Base-by-base conservation (phyloP, 495 filamentous ascomycete species). In the Saxispiralis lemnorum region DNA sequence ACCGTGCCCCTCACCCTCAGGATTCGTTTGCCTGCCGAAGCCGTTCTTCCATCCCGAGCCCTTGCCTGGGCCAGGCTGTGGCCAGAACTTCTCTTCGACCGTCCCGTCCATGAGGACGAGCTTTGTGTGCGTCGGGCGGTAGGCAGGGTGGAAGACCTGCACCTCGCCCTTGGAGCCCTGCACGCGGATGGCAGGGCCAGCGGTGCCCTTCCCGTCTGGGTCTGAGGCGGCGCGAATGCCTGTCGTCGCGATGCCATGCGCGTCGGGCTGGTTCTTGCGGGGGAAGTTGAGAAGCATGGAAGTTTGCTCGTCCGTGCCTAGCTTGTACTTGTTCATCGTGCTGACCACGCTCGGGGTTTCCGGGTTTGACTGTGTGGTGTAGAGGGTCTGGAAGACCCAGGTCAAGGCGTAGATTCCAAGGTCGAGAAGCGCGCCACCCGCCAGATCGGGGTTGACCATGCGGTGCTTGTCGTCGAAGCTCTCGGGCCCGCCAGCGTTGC, bases 381-480 rank as follows among this genome's bases (percentile, higher is more conserved):
- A 95, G 32, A 94, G 70, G 39, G 76, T 78, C 62, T 93, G 86
- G 73, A 89, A 93, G 44, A 89, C 69, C 88, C 87, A 96, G 6
- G 85, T 93, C 35, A 95, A 63, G 36, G 80, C 74, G 62, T 95
- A 92, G 54, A 96, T 78, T 7, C 82, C 88, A 51, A 94, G 71
- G 53, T 93, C 88, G 31, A 95, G 62, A 42, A 93, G 60, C 16
- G 78, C 78, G 38, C 88, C 88, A 15, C 88, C 88, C 0, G 84
- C 87, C 30, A 96, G 66, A 56, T 84, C 82, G 38, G 71, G 66
- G 59, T 93, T 93, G 41, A 80, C 81, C 86, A 94, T 92, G 10
- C 88, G 72, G 61, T 92, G 68, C 31, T 60, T 51, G 14, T 63
- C 63, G 7, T 69, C 69, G 59, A 66, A 78, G 41, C 57, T 65